A percentile compares a stretch with the other conserved stretches of the same genome.
phyloP scores from a whole-genome alignment of 2,329 filamentous ascomycete genomes.

The Simplicillium sp. region DNA sequence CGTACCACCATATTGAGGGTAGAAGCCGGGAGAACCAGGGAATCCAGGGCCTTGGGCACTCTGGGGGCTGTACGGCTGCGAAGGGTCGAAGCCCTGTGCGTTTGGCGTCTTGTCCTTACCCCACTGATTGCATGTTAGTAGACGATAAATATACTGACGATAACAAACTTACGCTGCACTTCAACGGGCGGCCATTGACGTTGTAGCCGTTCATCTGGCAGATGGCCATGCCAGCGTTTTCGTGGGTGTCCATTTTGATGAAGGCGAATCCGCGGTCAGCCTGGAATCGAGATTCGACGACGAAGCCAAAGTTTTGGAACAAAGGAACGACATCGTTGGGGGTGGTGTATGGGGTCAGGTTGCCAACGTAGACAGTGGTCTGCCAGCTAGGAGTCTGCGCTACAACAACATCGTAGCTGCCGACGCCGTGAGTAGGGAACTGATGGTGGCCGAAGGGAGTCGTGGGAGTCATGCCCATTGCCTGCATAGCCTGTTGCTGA shows the following conservation, averaged over 20 bases:
- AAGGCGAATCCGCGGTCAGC: conserved; percentile 96
- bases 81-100: conserved; percentile 63
- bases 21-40: conserved; percentile 76
- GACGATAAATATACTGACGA: conserved; percentile 8
- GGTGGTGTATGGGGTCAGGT: conserved; percentile 93
- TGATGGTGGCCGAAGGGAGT: conserved; percentile 96
- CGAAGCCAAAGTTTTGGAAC: conserved; percentile 97
- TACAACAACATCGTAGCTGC: conserved; percentile 96
- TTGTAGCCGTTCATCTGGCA: conserved; percentile 98
- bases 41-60: conserved; percentile 64
- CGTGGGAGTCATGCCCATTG: conserved; percentile 96
- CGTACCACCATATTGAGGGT: conserved; percentile 83
- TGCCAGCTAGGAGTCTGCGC: conserved; percentile 95
- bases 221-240: conserved; percentile 97
- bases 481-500: conserved; percentile 92
- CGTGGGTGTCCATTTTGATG: conserved; percentile 98
- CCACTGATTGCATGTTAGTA: conserved; percentile 56
- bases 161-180: conserved; percentile 80
- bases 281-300: conserved; percentile 95
- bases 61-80: conserved; percentile 62
- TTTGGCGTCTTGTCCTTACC: conserved; percentile 96
- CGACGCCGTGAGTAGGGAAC: conserved; percentile 92
- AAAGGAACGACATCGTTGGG: conserved; percentile 94
- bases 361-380: conserved; percentile 96
- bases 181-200: conserved; percentile 90